Percentiles rank a stretch among this genome's conserved stretches.
Evolutionary conservation across 805 yeast genomes (phyloP).

Genomic region (Nakazawaea laoshanensis): DNA sequence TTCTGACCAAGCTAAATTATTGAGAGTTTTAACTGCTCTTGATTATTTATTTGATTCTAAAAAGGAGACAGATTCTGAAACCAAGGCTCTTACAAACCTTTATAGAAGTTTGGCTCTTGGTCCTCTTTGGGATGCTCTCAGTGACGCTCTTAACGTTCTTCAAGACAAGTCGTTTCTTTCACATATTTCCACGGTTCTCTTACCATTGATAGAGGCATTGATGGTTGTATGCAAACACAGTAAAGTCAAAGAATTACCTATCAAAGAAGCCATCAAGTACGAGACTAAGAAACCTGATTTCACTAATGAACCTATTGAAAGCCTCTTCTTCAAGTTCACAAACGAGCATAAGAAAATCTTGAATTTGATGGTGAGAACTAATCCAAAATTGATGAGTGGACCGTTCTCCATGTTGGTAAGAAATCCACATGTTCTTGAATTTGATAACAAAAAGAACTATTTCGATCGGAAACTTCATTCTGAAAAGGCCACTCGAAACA

Average conservation of each 20-base stretch:
- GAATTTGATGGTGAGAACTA: constrained; percentile 85
- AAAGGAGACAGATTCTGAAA: constrained; percentile 17
- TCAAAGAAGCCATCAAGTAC: constrained; percentile 47
- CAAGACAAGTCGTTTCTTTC: constrained; percentile 50
- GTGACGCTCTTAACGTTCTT: constrained; percentile 58
- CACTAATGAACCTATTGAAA: constrained; percentile 66
- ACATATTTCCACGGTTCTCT: constrained; percentile 67
- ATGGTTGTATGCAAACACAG: constrained; percentile 96
- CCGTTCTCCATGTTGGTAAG: constrained; percentile 85
- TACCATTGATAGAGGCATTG: constrained; percentile 84
- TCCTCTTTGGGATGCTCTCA: constrained; percentile 75
- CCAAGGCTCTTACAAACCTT: constrained; percentile 45
- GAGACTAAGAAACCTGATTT: constrained; percentile 61
- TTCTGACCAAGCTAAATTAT: constrained; percentile 83
- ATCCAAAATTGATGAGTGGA: constrained; percentile 92
- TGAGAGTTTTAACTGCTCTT: constrained; percentile 78
- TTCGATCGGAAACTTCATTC: constrained; percentile 69
- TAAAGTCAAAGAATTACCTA: constrained; percentile 47
- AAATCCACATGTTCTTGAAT: constrained; percentile 84
- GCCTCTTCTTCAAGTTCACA: constrained; percentile 76
- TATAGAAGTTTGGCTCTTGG: constrained; percentile 68
- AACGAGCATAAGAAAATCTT: constrained; percentile 81
- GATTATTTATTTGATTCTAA: constrained; percentile 65
- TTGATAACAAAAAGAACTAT: constrained; percentile 85
- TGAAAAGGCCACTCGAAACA: constrained; percentile 30